These are phyloP conservation scores for Aspergillus haitiensis DNA, from an alignment of 495 filamentous ascomycete genomes.

Conservation along the genomic window DNA sequence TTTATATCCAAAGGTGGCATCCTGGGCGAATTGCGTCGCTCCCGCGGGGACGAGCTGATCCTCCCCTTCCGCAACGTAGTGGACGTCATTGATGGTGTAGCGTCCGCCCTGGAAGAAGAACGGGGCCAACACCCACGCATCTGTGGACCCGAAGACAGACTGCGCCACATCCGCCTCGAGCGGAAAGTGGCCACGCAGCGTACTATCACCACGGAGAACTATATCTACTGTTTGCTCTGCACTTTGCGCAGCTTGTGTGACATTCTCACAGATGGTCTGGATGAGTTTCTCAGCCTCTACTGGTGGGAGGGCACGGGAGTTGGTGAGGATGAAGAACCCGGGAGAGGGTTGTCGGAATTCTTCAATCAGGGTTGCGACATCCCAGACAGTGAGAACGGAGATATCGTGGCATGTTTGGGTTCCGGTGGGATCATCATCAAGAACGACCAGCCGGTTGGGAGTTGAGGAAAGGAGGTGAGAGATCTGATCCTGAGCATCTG, in stretches of 20 bases:
- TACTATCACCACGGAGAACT: slow-evolving; percentile 55
- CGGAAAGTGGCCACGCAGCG: slow-evolving; percentile 55
- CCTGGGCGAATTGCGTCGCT: slow-evolving; percentile 50
- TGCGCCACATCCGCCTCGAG: slow-evolving; percentile 51
- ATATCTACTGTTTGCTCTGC: slow-evolving; percentile 47
- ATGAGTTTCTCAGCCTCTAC: slow-evolving; percentile 43
- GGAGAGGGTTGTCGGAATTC: slow-evolving; percentile 39
- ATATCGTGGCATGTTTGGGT: slow-evolving; percentile 60
- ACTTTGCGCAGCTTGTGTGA: slow-evolving; percentile 39
- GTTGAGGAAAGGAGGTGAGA: slow-evolving; percentile 33
- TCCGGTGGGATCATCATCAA: slow-evolving; percentile 58
- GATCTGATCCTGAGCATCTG: slow-evolving; percentile 39
- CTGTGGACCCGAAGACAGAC: slow-evolving; percentile 43
- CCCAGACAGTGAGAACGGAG: slow-evolving; percentile 56
- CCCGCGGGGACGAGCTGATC: slow-evolving; percentile 45
- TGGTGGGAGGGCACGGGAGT: slow-evolving; percentile 53
- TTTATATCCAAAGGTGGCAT: slow-evolving; percentile 55
- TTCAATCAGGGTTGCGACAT: slow-evolving; percentile 37
- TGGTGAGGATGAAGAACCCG: slow-evolving; percentile 59
- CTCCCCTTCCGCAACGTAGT: slow-evolving; percentile 53
- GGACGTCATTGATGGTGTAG: slow-evolving; percentile 53
- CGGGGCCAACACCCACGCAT: slow-evolving; percentile 50
- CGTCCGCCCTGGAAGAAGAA: slow-evolving; percentile 57
- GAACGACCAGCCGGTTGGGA: slow-evolving; percentile 46
- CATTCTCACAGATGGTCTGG: slow-evolving; percentile 46